These are phyloP conservation scores for Apiospora malaysiana DNA, from an alignment of 2,329 filamentous ascomycete genomes.

Conservation along the genomic window DNA sequence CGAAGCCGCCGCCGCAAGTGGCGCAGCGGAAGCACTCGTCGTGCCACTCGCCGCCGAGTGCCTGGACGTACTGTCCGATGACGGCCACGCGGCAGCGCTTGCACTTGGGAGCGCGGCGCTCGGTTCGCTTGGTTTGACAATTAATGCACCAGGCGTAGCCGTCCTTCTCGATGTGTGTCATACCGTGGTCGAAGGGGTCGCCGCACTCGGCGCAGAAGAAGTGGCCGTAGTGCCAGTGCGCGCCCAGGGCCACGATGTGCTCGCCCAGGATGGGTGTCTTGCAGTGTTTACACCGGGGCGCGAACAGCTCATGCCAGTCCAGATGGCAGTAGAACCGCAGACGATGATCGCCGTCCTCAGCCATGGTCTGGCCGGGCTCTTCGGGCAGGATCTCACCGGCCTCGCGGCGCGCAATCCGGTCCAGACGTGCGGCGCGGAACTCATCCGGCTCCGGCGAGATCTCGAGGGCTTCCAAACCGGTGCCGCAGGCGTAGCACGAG, in stretches of 20 bases:
- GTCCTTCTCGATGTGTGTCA: constrained; percentile 87
- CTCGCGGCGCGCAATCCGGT: constrained; percentile 70
- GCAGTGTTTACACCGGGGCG: constrained; percentile 93
- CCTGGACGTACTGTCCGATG: constrained; percentile 87
- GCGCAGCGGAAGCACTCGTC: constrained; percentile 87
- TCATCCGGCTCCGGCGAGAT: constrained; percentile 90
- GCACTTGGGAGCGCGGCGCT: constrained; percentile 87
- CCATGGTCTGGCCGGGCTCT: constrained; percentile 65
- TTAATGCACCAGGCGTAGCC: constrained; percentile 96
- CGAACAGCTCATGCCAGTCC: constrained; percentile 97
- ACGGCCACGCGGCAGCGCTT: constrained; percentile 83
- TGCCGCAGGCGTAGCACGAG: constrained; percentile 84
- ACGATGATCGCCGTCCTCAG: constrained; percentile 74
- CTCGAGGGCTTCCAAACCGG: constrained; percentile 89
- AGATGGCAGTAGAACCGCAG: constrained; percentile 95
- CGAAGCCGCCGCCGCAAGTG: constrained; percentile 63
- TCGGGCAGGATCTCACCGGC: constrained; percentile 66
- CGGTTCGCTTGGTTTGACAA: constrained; percentile 91
- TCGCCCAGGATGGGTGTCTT: constrained; percentile 96
- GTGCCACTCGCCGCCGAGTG: constrained; percentile 93
- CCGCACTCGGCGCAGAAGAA: constrained; percentile 99
- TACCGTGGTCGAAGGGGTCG: constrained; percentile 81
- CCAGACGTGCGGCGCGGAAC: constrained; percentile 72
- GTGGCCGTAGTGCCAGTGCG: constrained; percentile 97
- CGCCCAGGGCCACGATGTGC: constrained; percentile 89